Evolutionary conservation across 1,284 basidiomycete genomes (phyloP), one percentile per base, ranked within the genome.

Genomic region (Cutaneotrichosporon sp.): DNA sequence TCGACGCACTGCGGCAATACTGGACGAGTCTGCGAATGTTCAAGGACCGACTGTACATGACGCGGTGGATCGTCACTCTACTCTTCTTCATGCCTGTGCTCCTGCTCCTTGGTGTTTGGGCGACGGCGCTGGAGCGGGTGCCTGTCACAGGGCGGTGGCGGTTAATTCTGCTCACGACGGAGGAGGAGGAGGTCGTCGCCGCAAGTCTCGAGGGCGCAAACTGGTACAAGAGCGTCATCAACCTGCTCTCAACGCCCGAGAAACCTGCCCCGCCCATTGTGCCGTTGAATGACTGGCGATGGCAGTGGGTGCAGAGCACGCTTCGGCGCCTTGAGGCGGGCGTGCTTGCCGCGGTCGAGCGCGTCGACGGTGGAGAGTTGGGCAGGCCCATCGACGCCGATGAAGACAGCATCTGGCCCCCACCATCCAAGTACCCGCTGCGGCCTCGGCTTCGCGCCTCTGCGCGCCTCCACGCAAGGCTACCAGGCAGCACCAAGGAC

Each of bases 111-210:
- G 83, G 86, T 1, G 90, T 89, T 0, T 87, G 92, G 65, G 63
- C 90, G 2, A 89, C 89, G 1, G 91, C 89, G 64, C 74, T 91
- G 60, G 92, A 95, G 76, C 82, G 86, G 70, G 91, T 91, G 5
- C 92, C 92, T 1, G 82, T 93, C 62, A 93, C 91, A 8, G 92
- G 92, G 67, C 84, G 91, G 70, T 91, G 89, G 89, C 85, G 92
- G 59, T 78, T 92, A 66, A 93, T 96, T 65, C 83, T 94, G 14
- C 84, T 96, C 10, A 93, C 91, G 1, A 90, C 92, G 0, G 90
- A 92, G 71, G 92, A 95, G 78, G 92, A 96, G 75, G 90, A 93
- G 55, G 86, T 87, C 21, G 90, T 96, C 47, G 87, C 90, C 18
- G 77, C 82, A 2, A 88, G 90, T 72, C 84, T 96, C 14, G 86